phyloP scores from a whole-genome alignment of 805 yeast genomes.

The Starmerella apicola region DNA sequence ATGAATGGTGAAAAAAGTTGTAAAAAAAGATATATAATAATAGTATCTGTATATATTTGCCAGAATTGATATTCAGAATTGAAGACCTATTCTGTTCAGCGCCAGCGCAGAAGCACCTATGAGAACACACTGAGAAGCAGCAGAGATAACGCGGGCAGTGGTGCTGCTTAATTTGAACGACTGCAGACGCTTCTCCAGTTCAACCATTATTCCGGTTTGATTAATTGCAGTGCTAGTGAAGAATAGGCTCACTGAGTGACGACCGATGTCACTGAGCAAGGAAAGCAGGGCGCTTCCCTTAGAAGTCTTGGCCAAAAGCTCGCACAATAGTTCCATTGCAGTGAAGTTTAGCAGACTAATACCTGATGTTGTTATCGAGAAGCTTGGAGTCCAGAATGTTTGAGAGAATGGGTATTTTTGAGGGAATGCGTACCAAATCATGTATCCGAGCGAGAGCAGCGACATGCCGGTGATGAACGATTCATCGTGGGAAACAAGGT shows the following conservation, averaged over 20 bases:
- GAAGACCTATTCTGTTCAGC: too few species aligned
- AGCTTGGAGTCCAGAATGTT: conserved; percentile 30
- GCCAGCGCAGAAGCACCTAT: too few species aligned
- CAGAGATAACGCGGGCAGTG: too few species aligned
- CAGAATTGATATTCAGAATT: too few species aligned
- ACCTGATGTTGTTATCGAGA: conserved; percentile 26
- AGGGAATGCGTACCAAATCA: conserved; percentile 24
- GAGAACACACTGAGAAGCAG: too few species aligned
- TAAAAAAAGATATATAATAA: too few species aligned
- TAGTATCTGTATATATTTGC: too few species aligned
- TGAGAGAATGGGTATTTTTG: conserved; percentile 27
- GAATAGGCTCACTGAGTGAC: conserved; percentile 5
- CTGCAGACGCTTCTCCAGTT: too few species aligned
- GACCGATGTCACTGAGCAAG: conserved; percentile 1
- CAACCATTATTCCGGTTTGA: not conserved
- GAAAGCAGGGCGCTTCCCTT: not conserved
- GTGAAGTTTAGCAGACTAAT: conserved; percentile 25
- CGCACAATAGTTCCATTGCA: conserved; percentile 12
- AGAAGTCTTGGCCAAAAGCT: not conserved
- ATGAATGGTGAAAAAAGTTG: too few species aligned
- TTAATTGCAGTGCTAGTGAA: conserved; percentile 3
- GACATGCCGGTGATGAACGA: conserved; percentile 22
- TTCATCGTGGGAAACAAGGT: conserved; percentile 19
- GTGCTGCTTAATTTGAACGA: too few species aligned
- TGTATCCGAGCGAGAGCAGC: conserved; percentile 22